Percentiles rank a stretch among this genome's conserved stretches.
These are phyloP conservation scores for Botrytis pseudocinerea DNA, from an alignment of 2,329 filamentous ascomycete species.

Conservation along the genomic window DNA sequence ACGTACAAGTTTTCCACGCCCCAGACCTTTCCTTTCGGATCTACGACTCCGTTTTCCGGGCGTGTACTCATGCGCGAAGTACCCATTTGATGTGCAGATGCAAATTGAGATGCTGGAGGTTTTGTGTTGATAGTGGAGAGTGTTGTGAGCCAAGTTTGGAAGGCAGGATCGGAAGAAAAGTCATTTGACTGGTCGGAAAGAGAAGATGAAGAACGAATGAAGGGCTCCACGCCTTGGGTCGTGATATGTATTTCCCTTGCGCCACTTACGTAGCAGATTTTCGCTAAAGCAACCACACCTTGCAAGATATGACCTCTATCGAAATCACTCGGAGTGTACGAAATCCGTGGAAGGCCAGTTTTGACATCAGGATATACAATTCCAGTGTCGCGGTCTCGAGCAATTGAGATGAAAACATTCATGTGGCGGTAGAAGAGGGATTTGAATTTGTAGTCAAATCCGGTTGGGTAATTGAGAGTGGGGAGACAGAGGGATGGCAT, in stretches of 20 bases:
- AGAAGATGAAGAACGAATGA: constrained; percentile 43
- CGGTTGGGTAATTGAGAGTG: constrained; percentile 65
- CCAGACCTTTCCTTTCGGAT: constrained; percentile 62
- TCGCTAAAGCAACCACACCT: constrained; percentile 69
- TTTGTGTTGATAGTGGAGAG: constrained; percentile 11
- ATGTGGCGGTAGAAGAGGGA: constrained; percentile 68
- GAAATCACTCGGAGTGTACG: constrained; percentile 69
- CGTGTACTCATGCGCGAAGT: constrained; percentile 67
- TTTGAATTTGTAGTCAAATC: constrained; percentile 71
- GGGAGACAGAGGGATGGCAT: constrained; percentile 64
- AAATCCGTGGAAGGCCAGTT: constrained; percentile 64
- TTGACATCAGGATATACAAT: constrained; percentile 70
- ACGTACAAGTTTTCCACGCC: constrained; percentile 65
- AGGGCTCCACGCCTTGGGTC: constrained; percentile 64
- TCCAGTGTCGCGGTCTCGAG: constrained; percentile 74
- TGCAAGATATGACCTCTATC: constrained; percentile 73
- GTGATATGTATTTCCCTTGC: constrained; percentile 75
- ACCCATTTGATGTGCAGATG: constrained; percentile 81
- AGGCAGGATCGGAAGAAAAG: constrained; percentile 53
- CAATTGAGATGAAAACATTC: constrained; percentile 70
- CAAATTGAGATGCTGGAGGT: constrained; percentile 45
- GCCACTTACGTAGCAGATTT: constrained; percentile 75
- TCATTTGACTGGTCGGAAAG: neutral
- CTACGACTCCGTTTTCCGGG: constrained; percentile 56
- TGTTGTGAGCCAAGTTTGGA: constrained; percentile 59